Evolutionary conservation across 1,284 basidiomycete species (phyloP), one percentile per base, ranked within the genome.

Genomic region (Tremellales sp.): DNA sequence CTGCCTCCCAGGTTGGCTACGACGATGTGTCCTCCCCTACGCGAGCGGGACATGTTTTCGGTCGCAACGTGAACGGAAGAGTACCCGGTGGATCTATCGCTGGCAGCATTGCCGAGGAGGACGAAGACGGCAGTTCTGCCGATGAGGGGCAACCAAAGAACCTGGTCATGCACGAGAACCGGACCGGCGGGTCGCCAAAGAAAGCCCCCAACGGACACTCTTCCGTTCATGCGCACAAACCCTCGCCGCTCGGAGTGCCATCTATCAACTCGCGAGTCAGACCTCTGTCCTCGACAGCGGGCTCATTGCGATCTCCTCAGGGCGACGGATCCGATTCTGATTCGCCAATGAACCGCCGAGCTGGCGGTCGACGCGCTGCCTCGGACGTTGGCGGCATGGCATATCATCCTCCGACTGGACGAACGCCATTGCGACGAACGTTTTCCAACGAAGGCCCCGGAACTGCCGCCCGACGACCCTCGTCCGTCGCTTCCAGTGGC

Each of bases 131-230:
- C 16, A 65, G 63, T 25, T 70, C 68, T 8, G 66, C 54, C 22
- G 68, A 68, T 22, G 68, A 68, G 22, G 57, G 46, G 3, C 49
- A 41, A 0, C 55, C 44, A 9, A 51, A 62, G 18, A 63, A 61
- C 5, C 47, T 70, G 3, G 65, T 70, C 13, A 61, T 73, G 19
- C 71, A 73, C 43, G 69, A 71, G 52, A 73, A 71, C 48, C 53
- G 57, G 19, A 57, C 55, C 7, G 54, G 46, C 4, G 28, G 38
- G 6, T 38, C 31, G 27, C 51, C 43, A 8, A 51, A 56, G 18
- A 35, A 31, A 10, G 43, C 40, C 8, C 35, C 50, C 24, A 32
- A 35, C 27, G 33, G 25, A 19, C 37, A 39, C 37, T n/a, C n/a
- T n/a, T n/a, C 42, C n/a, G n/a, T n/a, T n/a, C n/a, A n/a, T n/a